A percentile compares a stretch with the other conserved stretches of the same genome.
Conservation (phyloP, 495 filamentous ascomycete genomes). For the Penicillium turbatum region DNA sequence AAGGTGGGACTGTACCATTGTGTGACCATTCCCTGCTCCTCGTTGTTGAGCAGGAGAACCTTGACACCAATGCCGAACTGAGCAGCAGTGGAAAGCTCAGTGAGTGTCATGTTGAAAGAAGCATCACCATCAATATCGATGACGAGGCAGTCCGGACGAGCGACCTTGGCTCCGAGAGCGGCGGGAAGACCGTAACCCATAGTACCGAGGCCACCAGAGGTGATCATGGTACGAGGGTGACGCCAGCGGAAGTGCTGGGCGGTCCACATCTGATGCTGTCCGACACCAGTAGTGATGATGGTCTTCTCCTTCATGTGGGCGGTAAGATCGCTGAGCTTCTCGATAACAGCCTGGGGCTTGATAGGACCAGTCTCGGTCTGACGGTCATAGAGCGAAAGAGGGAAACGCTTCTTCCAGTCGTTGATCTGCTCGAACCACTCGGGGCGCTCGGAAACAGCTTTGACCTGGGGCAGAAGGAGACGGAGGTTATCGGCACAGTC, state of each 20-base stretch:
- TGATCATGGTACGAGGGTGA: conserved; percentile 83
- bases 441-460: conserved; percentile 57
- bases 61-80: conserved; percentile 95
- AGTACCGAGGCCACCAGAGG: conserved; percentile 87
- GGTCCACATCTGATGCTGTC: conserved; percentile 98
- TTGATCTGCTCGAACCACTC: conserved; percentile 89
- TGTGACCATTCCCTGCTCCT: conserved; percentile 92
- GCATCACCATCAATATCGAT: conserved; percentile 95
- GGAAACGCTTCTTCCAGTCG: conserved; percentile 83
- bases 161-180: conserved; percentile 92
- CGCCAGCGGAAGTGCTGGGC: conserved; percentile 95
- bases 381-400: conserved; percentile 68
- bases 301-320: conserved; percentile 70
- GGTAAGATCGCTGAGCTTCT: conserved; percentile 75
- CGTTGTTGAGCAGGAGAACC: conserved; percentile 89
- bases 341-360: conserved; percentile 86
- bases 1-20: conserved; percentile 53
- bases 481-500: conserved; percentile 63
- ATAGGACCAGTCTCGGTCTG: conserved; percentile 67
- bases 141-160: conserved; percentile 77
- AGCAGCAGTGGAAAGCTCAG: conserved; percentile 80
- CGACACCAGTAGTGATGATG: conserved; percentile 87
- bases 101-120: conserved; percentile 93
- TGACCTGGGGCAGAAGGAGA: conserved; percentile 64
- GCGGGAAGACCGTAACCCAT: conserved; percentile 94